Evolutionary conservation across 2,329 filamentous ascomycete species (phyloP).

Genomic region (Aureobasidium sp.): DNA sequence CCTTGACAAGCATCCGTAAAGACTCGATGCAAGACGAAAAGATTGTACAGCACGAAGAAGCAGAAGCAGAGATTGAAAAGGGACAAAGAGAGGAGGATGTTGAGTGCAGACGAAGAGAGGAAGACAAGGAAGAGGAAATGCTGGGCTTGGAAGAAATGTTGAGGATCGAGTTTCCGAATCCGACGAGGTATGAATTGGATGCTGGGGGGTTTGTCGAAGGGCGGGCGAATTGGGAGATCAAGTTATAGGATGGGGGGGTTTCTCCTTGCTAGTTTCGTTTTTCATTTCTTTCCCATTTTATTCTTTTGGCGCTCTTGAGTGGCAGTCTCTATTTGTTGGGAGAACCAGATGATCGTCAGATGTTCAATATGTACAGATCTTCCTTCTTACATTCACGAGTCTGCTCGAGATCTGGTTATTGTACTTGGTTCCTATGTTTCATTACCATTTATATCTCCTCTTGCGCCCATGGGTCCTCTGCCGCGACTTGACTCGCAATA

Average conservation of each 20-base stretch:
- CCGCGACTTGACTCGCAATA: not conserved
- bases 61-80: not conserved
- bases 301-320: no score
- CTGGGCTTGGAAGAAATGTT: not conserved
- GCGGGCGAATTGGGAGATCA: not conserved
- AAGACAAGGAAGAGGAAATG: not conserved
- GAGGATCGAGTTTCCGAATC: not conserved
- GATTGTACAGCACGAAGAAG: not conserved
- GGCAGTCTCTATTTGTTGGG: no score
- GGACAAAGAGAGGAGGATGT: not conserved
- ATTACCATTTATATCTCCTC: not conserved
- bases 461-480: not conserved
- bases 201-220: not conserved
- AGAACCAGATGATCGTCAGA: no score
- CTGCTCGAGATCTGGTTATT: not conserved
- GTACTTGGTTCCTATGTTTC: not conserved
- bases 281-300: no score
- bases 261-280: not conserved
- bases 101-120: not conserved
- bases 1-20: not conserved
- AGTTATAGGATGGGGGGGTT: not conserved
- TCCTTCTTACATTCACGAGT: not conserved
- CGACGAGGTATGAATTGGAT: constrained; percentile 1
- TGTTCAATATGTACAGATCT: not conserved
- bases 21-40: not conserved